Conservation (phyloP, 2,329 filamentous ascomycete genomes). For the Botrytis hyacinthi region DNA sequence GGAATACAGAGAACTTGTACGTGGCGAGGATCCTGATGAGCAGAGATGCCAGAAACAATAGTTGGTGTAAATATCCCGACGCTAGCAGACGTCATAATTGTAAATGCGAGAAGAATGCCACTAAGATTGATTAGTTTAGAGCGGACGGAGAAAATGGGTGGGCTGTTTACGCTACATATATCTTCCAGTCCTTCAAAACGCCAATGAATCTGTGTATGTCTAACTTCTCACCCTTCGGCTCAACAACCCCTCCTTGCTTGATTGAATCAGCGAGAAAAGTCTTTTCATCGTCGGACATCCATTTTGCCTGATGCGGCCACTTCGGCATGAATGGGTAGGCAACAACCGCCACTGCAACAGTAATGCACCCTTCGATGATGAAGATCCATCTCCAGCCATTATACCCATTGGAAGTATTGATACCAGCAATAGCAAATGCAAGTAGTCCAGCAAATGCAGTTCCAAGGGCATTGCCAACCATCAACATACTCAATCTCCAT, state of each 20-base stretch:
- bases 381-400: constrained; percentile 6
- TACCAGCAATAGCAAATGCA: constrained; percentile 9
- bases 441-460: neutral
- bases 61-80: neutral
- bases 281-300: neutral
- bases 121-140: neutral
- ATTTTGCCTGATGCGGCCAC: neutral
- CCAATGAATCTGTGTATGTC: neutral
- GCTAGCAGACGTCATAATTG: neutral
- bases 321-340: neutral
- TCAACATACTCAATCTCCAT: neutral
- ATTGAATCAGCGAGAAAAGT: neutral
- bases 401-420: neutral
- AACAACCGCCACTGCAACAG: neutral
- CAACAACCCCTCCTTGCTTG: neutral
- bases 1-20: neutral
- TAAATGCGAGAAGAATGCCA: neutral
- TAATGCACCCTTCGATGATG: neutral
- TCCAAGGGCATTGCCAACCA: neutral
- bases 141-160: rapidly evolving
- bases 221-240: neutral
- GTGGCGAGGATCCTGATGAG: neutral
- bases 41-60: neutral
- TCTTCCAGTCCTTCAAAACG: neutral
- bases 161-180: neutral